Conservation (phyloP, 2,329 filamentous ascomycete genomes). For the Xenoacremonium recifei region DNA sequence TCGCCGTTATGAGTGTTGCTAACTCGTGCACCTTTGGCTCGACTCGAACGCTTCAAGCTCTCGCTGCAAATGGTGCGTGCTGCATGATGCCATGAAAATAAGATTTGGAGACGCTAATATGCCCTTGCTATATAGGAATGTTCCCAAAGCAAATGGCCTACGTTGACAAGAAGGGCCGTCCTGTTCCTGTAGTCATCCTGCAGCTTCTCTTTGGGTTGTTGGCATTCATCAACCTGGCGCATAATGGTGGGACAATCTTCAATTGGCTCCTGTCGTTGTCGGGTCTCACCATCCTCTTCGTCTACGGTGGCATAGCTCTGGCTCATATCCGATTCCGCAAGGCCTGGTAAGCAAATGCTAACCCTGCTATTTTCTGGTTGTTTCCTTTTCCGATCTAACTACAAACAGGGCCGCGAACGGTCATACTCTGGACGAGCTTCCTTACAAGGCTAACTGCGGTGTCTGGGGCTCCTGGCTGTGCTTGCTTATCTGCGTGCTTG, state of each 20-base stretch:
- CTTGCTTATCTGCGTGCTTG: conserved; percentile 69
- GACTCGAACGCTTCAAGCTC: conserved; percentile 82
- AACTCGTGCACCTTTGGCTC: conserved; percentile 92
- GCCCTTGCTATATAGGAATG: conserved; percentile 82
- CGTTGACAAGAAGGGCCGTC: conserved; percentile 79
- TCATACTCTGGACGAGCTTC: conserved; percentile 69
- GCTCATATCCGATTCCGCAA: conserved; percentile 87
- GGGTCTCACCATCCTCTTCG: conserved; percentile 74
- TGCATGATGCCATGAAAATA: too few species aligned
- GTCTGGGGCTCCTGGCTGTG: conserved; percentile 81
- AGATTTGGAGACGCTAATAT: too few species aligned
- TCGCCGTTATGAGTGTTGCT: conserved; percentile 85
- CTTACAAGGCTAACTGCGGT: conserved; percentile 78
- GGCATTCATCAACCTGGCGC: conserved; percentile 70
- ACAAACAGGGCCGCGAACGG: conserved; percentile 68
- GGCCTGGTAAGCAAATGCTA: too few species aligned
- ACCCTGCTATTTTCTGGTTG: too few species aligned
- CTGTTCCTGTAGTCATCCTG: conserved; percentile 68
- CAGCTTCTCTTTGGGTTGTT: conserved; percentile 70
- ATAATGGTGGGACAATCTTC: conserved; percentile 63
- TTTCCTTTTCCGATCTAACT: too few species aligned
- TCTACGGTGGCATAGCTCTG: conserved; percentile 81
- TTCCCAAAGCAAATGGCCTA: conserved; percentile 77
- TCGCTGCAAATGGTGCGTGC: too few species aligned
- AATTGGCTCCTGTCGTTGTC: conserved; percentile 78